Evolutionary conservation across 2,329 filamentous ascomycete genomes (phyloP).

Genomic region (Aspergillus ochraceoroseus): DNA sequence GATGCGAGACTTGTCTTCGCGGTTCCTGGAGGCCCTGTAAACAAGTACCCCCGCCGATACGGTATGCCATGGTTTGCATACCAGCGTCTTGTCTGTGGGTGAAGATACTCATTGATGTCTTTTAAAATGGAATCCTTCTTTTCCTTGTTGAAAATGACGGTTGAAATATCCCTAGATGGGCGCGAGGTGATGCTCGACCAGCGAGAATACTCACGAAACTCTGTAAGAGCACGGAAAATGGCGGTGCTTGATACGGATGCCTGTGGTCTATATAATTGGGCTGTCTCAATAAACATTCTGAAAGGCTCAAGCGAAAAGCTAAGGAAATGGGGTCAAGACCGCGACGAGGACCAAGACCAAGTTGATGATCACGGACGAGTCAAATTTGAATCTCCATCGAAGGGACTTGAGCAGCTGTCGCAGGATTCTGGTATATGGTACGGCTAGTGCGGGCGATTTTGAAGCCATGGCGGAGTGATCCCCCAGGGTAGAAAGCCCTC

Average conservation of each 20-base stretch:
- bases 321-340: no score
- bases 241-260: conserved; percentile 51
- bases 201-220: conserved; percentile 33
- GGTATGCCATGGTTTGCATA: conserved; percentile 72
- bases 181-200: conserved; percentile 59
- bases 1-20: conserved; percentile 68
- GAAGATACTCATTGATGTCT: conserved; percentile 74
- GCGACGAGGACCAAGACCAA: no score
- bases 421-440: no score
- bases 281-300: no score
- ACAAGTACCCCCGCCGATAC: conserved; percentile 69
- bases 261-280: no score
- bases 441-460: no score
- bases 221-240: conserved; percentile 52
- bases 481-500: no score
- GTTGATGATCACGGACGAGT: no score
- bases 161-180: conserved; percentile 67
- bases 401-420: no score
- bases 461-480: no score
- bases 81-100: conserved; percentile 62
- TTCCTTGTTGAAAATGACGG: conserved; percentile 65
- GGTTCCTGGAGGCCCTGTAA: conserved; percentile 69
- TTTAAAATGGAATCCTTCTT: conserved; percentile 63
- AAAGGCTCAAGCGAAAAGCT: no score
- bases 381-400: no score